Percentiles rank a stretch among this genome's conserved stretches.
phyloP scores from a whole-genome alignment of 768 basidiomycete species.

The Rhizopogon sp. region DNA sequence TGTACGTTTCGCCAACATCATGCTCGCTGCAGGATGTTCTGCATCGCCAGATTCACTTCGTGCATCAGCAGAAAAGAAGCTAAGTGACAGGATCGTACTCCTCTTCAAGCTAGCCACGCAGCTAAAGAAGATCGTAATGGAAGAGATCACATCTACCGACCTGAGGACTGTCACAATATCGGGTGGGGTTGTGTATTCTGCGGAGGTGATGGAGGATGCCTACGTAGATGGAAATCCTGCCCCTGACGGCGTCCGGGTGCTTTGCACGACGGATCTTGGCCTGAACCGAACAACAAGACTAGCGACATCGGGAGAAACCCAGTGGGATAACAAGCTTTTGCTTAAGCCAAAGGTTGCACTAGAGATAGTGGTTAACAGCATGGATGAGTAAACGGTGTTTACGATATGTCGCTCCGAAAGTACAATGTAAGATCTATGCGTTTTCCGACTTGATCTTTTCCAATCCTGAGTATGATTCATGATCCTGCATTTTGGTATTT shows the following conservation, averaged over 20 bases:
- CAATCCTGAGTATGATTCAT: neutral
- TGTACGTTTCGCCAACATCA: neutral
- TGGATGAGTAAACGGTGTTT: slow-evolving; percentile 21
- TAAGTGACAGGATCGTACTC: slow-evolving; percentile 31
- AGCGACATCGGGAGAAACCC: slow-evolving; percentile 21
- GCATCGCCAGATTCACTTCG: slow-evolving; percentile 19
- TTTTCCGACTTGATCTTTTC: slow-evolving; percentile 6
- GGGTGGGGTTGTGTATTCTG: slow-evolving; percentile 18
- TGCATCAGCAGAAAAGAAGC: slow-evolving; percentile 31
- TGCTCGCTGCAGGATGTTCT: slow-evolving; percentile 3
- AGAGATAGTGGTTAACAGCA: slow-evolving; percentile 28
- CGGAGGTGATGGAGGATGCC: slow-evolving; percentile 24
- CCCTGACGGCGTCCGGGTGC: slow-evolving; percentile 14
- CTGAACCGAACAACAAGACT: slow-evolving; percentile 25
- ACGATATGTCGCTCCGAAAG: neutral
- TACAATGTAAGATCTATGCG: neutral
- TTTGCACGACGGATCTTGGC: slow-evolving; percentile 35
- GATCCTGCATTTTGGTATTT: neutral
- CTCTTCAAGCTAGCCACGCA: slow-evolving; percentile 37
- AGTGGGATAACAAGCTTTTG: slow-evolving; percentile 26
- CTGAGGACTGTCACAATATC: slow-evolving; percentile 20
- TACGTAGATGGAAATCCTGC: slow-evolving; percentile 20
- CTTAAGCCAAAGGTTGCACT: slow-evolving; percentile 35
- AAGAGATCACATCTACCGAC: slow-evolving; percentile 28
- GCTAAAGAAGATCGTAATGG: slow-evolving; percentile 34